phyloP scores from a whole-genome alignment of 208 protist genomes.

The Acanthamoeba triangularis region DNA sequence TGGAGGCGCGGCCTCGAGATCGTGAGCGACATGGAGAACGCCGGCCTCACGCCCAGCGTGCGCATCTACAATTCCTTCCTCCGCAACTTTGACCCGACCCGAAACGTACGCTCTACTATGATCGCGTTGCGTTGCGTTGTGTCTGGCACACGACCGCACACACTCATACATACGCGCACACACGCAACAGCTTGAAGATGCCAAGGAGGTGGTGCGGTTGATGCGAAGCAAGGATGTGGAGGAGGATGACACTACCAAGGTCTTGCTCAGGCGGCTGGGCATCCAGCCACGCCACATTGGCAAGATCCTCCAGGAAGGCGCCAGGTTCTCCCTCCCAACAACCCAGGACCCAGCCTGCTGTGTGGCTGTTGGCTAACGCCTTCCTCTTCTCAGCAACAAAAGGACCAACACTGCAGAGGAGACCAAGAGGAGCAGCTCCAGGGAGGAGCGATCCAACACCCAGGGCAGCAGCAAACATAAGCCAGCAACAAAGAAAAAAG shows the following conservation, averaged over 20 bases:
- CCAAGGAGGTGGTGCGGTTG: not conserved
- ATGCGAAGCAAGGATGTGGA: not conserved
- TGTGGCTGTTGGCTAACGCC: too few species aligned
- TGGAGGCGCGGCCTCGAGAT: conserved; percentile 30
- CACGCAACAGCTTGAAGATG: not conserved
- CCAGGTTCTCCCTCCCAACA: not conserved
- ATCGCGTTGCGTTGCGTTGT: not conserved
- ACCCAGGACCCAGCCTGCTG: too few species aligned
- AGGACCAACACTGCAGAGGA: too few species aligned
- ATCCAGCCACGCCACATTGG: not conserved
- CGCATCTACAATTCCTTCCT: conserved; percentile 58
- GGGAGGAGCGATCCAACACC: too few species aligned
- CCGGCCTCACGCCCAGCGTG: conserved; percentile 13
- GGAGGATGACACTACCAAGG: not conserved
- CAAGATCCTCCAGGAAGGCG: not conserved
- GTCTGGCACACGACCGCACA: too few species aligned
- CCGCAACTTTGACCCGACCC: not conserved
- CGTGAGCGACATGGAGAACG: conserved; percentile 7
- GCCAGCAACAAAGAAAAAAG: too few species aligned
- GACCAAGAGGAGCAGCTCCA: too few species aligned
- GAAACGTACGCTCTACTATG: not conserved
- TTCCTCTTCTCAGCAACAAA: too few species aligned
- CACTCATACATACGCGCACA: too few species aligned
- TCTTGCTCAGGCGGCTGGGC: not conserved
- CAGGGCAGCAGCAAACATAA: too few species aligned